Conservation (phyloP, 805 yeast species). For the Maudiozyma saulgeensis region DNA sequence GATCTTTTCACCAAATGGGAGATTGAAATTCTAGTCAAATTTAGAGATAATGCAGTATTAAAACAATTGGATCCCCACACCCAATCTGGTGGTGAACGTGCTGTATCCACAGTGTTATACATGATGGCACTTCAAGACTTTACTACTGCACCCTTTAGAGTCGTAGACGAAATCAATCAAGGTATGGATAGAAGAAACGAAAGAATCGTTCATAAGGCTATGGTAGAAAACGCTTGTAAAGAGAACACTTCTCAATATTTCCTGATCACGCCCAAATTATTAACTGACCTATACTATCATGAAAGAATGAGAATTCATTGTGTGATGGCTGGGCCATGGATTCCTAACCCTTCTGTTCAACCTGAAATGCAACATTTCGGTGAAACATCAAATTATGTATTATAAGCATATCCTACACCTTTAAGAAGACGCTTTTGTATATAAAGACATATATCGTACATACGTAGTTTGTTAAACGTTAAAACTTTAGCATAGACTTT, state of each 20-base stretch:
- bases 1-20: constrained; percentile 62
- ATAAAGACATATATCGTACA: constrained; percentile 3
- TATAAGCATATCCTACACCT: not conserved
- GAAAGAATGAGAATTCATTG: constrained; percentile 78
- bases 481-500: too few relatives aligned
- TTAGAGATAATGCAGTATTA: constrained; percentile 66
- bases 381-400: constrained; percentile 22
- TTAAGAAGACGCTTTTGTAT: not conserved
- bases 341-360: constrained; percentile 30
- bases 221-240: constrained; percentile 76
- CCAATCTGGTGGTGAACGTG: constrained; percentile 97
- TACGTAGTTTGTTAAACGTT: not conserved
- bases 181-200: constrained; percentile 97
- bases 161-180: constrained; percentile 96
- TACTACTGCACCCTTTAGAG: constrained; percentile 83
- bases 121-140: constrained; percentile 84
- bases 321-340: constrained; percentile 54
- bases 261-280: constrained; percentile 82
- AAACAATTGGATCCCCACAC: constrained; percentile 72
- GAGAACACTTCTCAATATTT: constrained; percentile 69
- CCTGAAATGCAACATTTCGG: constrained; percentile 31
- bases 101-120: constrained; percentile 86
- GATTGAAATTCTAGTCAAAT: constrained; percentile 73
- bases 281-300: constrained; percentile 69
- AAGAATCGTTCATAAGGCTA: constrained; percentile 69